phyloP scores from a whole-genome alignment of 352 stramenopile species.

The Elongisporangium prolatum region DNA sequence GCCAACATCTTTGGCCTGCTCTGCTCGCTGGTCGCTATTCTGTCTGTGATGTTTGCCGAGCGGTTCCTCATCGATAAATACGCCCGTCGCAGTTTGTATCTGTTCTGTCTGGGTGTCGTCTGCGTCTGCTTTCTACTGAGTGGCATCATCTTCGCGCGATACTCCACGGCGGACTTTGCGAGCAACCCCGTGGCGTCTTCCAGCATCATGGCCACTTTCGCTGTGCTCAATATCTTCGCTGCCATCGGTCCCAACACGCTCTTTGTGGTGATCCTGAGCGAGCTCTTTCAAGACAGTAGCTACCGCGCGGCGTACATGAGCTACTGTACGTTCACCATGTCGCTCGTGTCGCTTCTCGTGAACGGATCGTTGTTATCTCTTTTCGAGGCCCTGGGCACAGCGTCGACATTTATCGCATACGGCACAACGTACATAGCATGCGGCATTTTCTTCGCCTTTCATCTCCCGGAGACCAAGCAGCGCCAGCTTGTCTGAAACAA shows the following conservation, averaged over 20 bases:
- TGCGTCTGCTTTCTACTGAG: slow-evolving; percentile 64
- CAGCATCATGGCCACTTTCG: slow-evolving; percentile 64
- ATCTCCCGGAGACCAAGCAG: slow-evolving; percentile 77
- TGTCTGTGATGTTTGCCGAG: slow-evolving; percentile 62
- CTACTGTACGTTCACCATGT: slow-evolving; percentile 88
- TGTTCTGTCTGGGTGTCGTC: slow-evolving; percentile 66
- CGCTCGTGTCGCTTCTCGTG: slow-evolving; percentile 75
- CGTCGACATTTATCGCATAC: slow-evolving; percentile 63
- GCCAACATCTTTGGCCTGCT: slow-evolving; percentile 77
- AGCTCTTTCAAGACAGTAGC: slow-evolving; percentile 79
- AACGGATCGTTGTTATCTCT: slow-evolving; percentile 79
- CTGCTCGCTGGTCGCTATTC: slow-evolving; percentile 60
- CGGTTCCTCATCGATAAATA: slow-evolving; percentile 66
- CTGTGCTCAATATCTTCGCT: slow-evolving; percentile 68
- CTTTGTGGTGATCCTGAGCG: slow-evolving; percentile 82
- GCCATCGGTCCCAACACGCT: slow-evolving; percentile 72
- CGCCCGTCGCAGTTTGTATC: slow-evolving; percentile 63
- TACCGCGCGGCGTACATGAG: slow-evolving; percentile 84
- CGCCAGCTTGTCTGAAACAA: slow-evolving; percentile 52
- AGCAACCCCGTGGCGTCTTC: slow-evolving; percentile 31
- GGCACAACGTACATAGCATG: slow-evolving; percentile 65
- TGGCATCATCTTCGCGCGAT: slow-evolving; percentile 59
- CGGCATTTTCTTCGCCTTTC: slow-evolving; percentile 59
- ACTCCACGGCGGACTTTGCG: slow-evolving; percentile 59
- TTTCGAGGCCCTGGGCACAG: slow-evolving; percentile 63